These are phyloP conservation scores for Claviceps fusiformis DNA, from an alignment of 2,329 filamentous ascomycete species.

Conservation along the genomic window DNA sequence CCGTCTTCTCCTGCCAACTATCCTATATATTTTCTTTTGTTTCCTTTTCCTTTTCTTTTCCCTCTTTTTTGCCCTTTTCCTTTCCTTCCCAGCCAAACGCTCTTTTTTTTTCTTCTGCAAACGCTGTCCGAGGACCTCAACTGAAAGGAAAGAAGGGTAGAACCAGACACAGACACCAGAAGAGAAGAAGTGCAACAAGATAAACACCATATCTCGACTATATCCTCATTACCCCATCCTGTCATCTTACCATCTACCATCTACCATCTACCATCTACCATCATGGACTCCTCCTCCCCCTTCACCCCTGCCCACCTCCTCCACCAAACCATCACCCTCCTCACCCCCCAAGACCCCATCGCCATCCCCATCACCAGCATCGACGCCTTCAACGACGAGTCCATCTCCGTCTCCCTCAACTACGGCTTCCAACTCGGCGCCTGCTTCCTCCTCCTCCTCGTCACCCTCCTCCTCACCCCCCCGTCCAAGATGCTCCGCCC, in stretches of 20 bases:
- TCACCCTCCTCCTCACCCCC: slow-evolving; percentile 55
- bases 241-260: too few species aligned
- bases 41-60: not conserved
- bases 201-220: too few species aligned
- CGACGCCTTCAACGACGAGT: slow-evolving; percentile 18
- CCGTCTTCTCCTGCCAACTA: too few species aligned
- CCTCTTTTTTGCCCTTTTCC: too few species aligned
- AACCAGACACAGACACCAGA: too few species aligned
- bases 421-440: slow-evolving; percentile 60
- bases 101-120: too few species aligned
- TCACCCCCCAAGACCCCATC: slow-evolving; percentile 16
- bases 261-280: not conserved
- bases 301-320: slow-evolving; percentile 18
- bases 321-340: slow-evolving; percentile 22
- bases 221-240: too few species aligned
- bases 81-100: too few species aligned
- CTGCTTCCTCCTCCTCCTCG: slow-evolving; percentile 47
- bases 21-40: too few species aligned
- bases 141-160: too few species aligned
- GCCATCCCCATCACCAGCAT: slow-evolving; percentile 19
- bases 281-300: not conserved
- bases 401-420: slow-evolving; percentile 37
- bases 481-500: slow-evolving; percentile 47
- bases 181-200: not conserved
- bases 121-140: too few species aligned